Base-by-base conservation (phyloP, 306 rosid species). In the Cicer pinnatifidum region DNA sequence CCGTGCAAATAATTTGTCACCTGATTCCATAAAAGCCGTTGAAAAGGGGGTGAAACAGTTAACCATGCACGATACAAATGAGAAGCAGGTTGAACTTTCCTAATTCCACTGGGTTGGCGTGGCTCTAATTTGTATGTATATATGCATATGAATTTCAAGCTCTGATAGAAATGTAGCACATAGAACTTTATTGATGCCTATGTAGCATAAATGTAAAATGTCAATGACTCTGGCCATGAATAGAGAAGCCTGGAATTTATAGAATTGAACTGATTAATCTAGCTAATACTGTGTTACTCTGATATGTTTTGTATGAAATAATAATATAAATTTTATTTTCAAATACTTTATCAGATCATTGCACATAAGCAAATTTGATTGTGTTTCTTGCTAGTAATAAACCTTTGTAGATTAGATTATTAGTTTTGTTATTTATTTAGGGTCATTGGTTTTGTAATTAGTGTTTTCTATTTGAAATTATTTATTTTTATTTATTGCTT, bases 1-100 rank as follows among this genome's bases (percentile, higher is more conserved):
- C 70, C 60, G 50, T 70, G 89, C 89, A 16, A 93, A 89, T 72
- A 82, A 85, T 67, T 71, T 93, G 50, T 73, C 96, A 67, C 85
- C 76, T 76, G 81, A 86, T 72, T 85, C 67, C 64, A 57, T 93
- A 53, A 86, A 84, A 89, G 88, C 84, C 70, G 59, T 89, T 54
- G 89, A 66, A 41, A 93, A 84, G 83, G 82, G 80, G 80, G 82
- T 79, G 74, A 65, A 89, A 61, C 69, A 61, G 66, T 82, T 88
- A 73, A 84, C 85, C 52, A 9, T 87, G 78, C 67, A 75, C 48
- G 96, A 89, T 75, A 80, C 85, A 17, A 72, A 83, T 53, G 87
- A 83, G 83, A 84, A 81, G 77, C 86, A 91, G 96, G 98, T 86
- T 71, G 33, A 81, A 37, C 61, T 54, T 77, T 66, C 65, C 15